Base-by-base conservation (phyloP, 768 basidiomycete genomes). In the Kockovaella imperatae region DNA sequence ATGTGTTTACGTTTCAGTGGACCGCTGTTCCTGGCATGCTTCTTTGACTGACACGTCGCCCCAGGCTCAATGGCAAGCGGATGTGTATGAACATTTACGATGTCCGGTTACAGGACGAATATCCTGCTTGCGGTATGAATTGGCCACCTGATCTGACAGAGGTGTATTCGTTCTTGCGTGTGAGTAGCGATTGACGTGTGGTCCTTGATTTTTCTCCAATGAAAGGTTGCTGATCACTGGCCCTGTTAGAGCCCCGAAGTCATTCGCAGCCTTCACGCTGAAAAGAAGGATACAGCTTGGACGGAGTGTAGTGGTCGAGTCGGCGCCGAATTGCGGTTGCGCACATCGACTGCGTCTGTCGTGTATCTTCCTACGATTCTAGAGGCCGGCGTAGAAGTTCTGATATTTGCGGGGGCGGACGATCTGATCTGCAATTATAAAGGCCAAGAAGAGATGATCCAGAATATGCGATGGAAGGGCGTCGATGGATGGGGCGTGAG, bases 361-460 rank as follows among this genome's bases (percentile, higher is more conserved):
- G 78, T 77, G 0, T 74, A 95, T 35, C 67, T 99, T 1, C 93
- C 95, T 0, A 74, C 75, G 5, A 75, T 99, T 2, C 76, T 96
- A 25, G 80, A 83, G 54, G 77, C 77, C 53, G 67, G 68, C 3
- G 83, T 97, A 17, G 83, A 84, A 1, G 78, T 96, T n/a, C 67
- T 99, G 55, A 76, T 99, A 38, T 99, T 95, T 59, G 88, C 82
- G 0, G 95, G 95, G 5, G 90, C 95, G 68, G 86, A 96, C 69
- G 95, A 97, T 68, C 74, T 90, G 35, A 95, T 99, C 53, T 97
- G 95, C 75, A 97, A 97, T 69, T 84, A 95, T 68, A 76, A 91
- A 43, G 95, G 95, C 3, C 75, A 88, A 51, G 90, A 96, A 71
- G 78, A 77, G 49, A 81, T 86, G 78, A 85, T 96, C 39, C 81